Evolutionary conservation across 208 protist genomes (phyloP).

Genomic region (Trypanosoma lewisi): DNA sequence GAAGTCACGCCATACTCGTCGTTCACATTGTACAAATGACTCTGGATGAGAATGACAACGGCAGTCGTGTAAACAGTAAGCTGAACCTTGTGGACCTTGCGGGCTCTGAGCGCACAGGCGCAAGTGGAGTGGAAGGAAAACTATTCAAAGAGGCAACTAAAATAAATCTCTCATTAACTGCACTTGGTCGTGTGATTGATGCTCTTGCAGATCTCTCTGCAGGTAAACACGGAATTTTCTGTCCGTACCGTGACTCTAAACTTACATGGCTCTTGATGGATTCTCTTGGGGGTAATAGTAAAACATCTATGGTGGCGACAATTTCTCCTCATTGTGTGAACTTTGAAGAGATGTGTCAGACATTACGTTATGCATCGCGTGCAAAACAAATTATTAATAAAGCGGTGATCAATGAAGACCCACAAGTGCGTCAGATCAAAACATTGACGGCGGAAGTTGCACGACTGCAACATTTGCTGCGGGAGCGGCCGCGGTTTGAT

Average conservation of each 20-base stretch:
- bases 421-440: slow-evolving; percentile 78
- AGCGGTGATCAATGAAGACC: slow-evolving; percentile 91
- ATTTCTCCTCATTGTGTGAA: slow-evolving; percentile 82
- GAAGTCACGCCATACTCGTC: slow-evolving; percentile 87
- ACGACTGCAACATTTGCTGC: slow-evolving; percentile 52
- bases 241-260: slow-evolving; percentile 86
- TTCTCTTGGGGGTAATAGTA: slow-evolving; percentile 86
- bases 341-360: slow-evolving; percentile 92
- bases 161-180: slow-evolving; percentile 92
- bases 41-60: slow-evolving; percentile 54
- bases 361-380: slow-evolving; percentile 88
- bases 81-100: slow-evolving; percentile 94
- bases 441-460: slow-evolving; percentile 67
- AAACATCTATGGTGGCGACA: slow-evolving; percentile 96
- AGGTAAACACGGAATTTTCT: no score
- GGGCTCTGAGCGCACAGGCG: slow-evolving; percentile 84
- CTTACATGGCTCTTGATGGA: slow-evolving; percentile 90
- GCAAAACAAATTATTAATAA: slow-evolving; percentile 92
- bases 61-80: slow-evolving; percentile 61
- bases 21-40: slow-evolving; percentile 66
- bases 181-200: slow-evolving; percentile 90
- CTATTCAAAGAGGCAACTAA: slow-evolving; percentile 78
- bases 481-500: slow-evolving; percentile 35
- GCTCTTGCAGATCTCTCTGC: slow-evolving; percentile 53
- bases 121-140: slow-evolving; percentile 54